Evolutionary conservation across 495 filamentous ascomycete species (phyloP).

Genomic region (Melanomma pulvis-pyrius): DNA sequence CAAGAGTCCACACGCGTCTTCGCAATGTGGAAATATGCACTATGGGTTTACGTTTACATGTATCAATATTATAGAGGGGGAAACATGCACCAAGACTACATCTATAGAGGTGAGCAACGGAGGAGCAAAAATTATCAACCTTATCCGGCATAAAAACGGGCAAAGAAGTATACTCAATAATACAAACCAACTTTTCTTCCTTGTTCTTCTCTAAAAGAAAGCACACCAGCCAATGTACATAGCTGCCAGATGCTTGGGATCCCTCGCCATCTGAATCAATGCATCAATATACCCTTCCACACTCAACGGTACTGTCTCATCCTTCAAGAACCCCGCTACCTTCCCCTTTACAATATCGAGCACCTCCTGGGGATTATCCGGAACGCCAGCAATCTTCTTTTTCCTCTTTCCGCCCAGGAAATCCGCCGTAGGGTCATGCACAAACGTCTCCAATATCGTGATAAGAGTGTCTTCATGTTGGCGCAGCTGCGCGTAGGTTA

Average conservation of each 20-base stretch:
- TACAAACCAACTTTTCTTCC: no score
- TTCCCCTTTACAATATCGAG: slow-evolving; percentile 87
- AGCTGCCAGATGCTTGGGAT: slow-evolving; percentile 71
- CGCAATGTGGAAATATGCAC: no score
- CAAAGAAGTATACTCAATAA: no score
- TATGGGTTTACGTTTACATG: no score
- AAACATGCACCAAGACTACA: no score
- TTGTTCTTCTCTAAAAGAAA: slow-evolving; percentile 70
- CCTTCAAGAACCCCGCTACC: slow-evolving; percentile 77
- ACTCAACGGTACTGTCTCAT: slow-evolving; percentile 85
- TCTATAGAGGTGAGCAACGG: no score
- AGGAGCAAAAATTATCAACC: no score
- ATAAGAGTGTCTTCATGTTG: slow-evolving; percentile 94
- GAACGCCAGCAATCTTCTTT: slow-evolving; percentile 62
- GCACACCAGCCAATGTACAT: slow-evolving; percentile 99
- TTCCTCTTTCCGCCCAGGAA: slow-evolving; percentile 79
- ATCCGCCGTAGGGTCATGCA: slow-evolving; percentile 95
- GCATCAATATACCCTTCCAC: slow-evolving; percentile 96
- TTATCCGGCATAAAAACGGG: no score
- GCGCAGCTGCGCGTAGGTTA: slow-evolving; percentile 79
- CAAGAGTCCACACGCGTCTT: no score
- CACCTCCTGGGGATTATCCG: slow-evolving; percentile 85
- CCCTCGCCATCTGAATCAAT: slow-evolving; percentile 80
- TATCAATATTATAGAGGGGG: no score
- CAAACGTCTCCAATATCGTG: slow-evolving; percentile 94